Percentiles rank a stretch among this genome's conserved stretches.
Conservation (phyloP, 2,329 filamentous ascomycete species). For the Cercospora zeina region DNA sequence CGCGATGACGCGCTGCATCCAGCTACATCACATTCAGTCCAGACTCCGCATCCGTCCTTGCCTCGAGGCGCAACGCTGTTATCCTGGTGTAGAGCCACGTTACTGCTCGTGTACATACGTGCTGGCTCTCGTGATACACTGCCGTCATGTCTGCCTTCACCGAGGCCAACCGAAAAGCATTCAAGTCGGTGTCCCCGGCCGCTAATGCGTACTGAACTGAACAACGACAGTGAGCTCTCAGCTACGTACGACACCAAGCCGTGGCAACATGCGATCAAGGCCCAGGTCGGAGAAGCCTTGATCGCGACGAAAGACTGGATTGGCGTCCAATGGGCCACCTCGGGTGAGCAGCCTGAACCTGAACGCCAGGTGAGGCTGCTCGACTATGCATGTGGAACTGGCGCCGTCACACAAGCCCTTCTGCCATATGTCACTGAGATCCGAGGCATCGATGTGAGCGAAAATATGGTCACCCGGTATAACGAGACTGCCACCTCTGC, state of each 20-base stretch:
- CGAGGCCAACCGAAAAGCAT: conserved; percentile 40
- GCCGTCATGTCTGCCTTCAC: conserved; percentile 38
- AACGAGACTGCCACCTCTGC: conserved; percentile 33
- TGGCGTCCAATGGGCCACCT: conserved; percentile 32
- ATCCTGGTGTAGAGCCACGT: neutral
- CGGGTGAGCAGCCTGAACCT: conserved; percentile 2
- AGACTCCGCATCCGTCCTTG: too few species aligned
- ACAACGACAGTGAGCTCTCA: conserved; percentile 35
- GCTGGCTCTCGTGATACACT: neutral
- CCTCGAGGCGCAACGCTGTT: neutral
- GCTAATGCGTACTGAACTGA: neutral
- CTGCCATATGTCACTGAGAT: conserved; percentile 37
- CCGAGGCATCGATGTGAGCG: conserved; percentile 39
- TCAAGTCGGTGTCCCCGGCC: conserved; percentile 32
- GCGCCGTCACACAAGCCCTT: conserved; percentile 38
- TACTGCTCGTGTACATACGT: neutral
- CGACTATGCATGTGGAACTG: conserved; percentile 42
- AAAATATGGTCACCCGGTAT: conserved; percentile 39
- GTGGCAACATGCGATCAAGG: conserved; percentile 38
- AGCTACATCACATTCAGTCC: neutral
- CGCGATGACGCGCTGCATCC: neutral
- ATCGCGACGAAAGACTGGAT: conserved; percentile 36
- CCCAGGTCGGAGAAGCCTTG: conserved; percentile 36
- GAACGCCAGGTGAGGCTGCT: conserved; percentile 33
- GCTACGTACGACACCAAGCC: conserved; percentile 38